Conservation (phyloP, 768 basidiomycete genomes). For the Trametes elegans region DNA sequence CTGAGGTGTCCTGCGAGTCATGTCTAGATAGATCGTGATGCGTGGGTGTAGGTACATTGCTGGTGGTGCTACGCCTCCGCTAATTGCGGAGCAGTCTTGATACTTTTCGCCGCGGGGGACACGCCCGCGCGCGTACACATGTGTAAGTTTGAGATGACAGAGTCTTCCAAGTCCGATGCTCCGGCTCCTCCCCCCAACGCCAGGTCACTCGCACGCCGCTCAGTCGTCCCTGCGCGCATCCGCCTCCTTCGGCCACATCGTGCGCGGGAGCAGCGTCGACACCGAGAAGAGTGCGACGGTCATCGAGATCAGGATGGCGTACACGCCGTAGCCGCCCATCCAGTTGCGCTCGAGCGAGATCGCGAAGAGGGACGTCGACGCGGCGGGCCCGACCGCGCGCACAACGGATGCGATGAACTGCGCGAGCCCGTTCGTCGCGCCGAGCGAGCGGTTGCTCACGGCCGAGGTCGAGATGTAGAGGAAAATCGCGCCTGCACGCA, state of each 20-base stretch:
- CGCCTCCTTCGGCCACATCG: conserved; percentile 22
- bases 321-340: conserved; percentile 46
- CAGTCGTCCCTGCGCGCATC: background rate
- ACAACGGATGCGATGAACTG: conserved; percentile 50
- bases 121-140: too few species aligned
- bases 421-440: conserved; percentile 52
- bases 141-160: too few species aligned
- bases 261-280: conserved; percentile 21
- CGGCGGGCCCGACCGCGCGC: conserved; percentile 50
- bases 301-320: conserved; percentile 23
- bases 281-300: conserved; percentile 18
- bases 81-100: too few species aligned
- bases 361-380: conserved; percentile 57
- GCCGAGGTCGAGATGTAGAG: conserved; percentile 32
- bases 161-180: too few species aligned
- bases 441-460: conserved; percentile 38
- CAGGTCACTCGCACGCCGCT: background rate
- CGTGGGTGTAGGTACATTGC: too few species aligned
- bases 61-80: too few species aligned
- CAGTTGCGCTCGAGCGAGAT: conserved; percentile 45
- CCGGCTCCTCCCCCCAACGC: too few species aligned
- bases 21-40: too few species aligned
- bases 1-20: too few species aligned
- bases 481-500: conserved; percentile 26
- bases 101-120: too few species aligned